Conservation (phyloP, 1,139 yeast species). For the Wickerhamomyces sp. region DNA sequence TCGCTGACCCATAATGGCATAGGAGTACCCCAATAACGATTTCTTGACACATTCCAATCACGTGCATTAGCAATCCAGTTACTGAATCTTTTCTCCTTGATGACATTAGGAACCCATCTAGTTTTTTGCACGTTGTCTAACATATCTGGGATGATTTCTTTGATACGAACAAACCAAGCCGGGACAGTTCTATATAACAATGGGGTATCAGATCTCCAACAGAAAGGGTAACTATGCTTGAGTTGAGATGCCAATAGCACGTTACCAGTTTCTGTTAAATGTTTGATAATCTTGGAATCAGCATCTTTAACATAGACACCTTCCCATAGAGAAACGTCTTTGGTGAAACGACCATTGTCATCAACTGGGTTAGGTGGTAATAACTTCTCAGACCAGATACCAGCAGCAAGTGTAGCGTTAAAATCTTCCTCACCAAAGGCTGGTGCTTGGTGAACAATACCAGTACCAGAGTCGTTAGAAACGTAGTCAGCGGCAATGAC, state of each 20-base stretch:
- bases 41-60: conserved; percentile 98
- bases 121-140: conserved; percentile 80
- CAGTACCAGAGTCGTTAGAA: conserved; percentile 94
- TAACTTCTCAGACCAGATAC: conserved; percentile 64
- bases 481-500: conserved; percentile 84
- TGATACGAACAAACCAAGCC: conserved; percentile 95
- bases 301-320: conserved; percentile 95
- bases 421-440: conserved; percentile 99
- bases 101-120: conserved; percentile 88
- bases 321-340: conserved; percentile 65
- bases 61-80: conserved; percentile 99
- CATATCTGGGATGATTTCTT: conserved; percentile 85
- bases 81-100: conserved; percentile 91
- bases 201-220: conserved; percentile 99
- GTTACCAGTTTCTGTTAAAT: conserved; percentile 73
- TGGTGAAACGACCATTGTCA: conserved; percentile 81
- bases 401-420: conserved; percentile 70
- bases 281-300: conserved; percentile 83
- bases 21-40: conserved; percentile 99
- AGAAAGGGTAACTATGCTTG: conserved; percentile 96
- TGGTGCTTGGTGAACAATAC: conserved; percentile 98
- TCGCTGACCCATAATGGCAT: conserved; percentile 97
- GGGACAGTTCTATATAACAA: conserved; percentile 94
- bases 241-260: conserved; percentile 75
- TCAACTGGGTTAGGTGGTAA: conserved; percentile 92